Evolutionary conservation across 192 early-diverging fungal genomes (phyloP), one percentile per base, ranked within the genome.

Genomic region (Spinellus fusiger): DNA sequence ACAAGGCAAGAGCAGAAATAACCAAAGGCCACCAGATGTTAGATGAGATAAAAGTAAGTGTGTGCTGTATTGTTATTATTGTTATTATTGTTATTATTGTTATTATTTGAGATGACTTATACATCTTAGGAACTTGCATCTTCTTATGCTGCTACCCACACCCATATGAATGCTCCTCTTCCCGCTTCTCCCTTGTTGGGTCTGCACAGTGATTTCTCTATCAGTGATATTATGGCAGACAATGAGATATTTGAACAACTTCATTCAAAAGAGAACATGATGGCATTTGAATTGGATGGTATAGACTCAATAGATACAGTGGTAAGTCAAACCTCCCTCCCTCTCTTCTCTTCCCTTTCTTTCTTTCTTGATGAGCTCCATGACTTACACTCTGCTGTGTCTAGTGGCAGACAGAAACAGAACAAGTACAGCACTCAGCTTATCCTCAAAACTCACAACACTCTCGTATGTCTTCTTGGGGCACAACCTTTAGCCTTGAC

Each of bases 221-320:
- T 25, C 23, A 54, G 51, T 23, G 61, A 63, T 23, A 13, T 63
- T 18, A 40, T 63, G 20, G 61, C 61, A 2, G 61, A 63, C 46
- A 49, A 63, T 23, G 61, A 63, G 26, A n/a, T 63, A 0, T 63
- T 63, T 32, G 29, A 38, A 4, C 53, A 44, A n/a, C 51, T 63
- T 3, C 35, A 63, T 44, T 44, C 50, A 29, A 52, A 63, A 63
- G 61, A 63, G 13, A 63, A 44, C 9, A 53, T 40, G 27, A 54
- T 33, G 7, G 5, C 40, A 16, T 63, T 63, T 54, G 52, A 44
- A 12, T 18, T 44, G 15, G 40, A 49, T 63, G 51, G 51, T 4
- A 44, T 63, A 6, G 51, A 53, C 12, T 26, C 48, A 38, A 1
- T 15, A 15, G 35, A 25, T 4, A 22, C 29, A 4, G 26, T 37